These are phyloP conservation scores for Colletotrichum tanaceti DNA, from an alignment of 2,329 filamentous ascomycete genomes.

Conservation along the genomic window DNA sequence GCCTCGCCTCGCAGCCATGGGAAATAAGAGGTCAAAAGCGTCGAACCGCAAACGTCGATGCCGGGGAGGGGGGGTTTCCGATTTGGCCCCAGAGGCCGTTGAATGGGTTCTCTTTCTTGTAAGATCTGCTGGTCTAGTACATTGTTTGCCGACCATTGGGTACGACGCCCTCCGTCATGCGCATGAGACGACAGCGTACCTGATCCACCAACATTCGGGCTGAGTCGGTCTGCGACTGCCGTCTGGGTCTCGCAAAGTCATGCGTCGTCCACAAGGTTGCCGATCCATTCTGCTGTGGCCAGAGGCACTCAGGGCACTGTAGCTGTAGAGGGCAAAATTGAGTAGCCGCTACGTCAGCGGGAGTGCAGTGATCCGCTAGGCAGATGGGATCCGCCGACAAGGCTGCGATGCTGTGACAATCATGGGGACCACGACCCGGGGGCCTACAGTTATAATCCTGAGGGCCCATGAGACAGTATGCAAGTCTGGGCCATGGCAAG, in stretches of 20 bases:
- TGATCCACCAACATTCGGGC: not conserved
- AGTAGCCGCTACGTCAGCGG: constrained; percentile 13
- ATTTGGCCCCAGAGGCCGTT: not conserved
- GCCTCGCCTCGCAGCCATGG: constrained; percentile 29
- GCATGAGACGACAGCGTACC: constrained; percentile 7
- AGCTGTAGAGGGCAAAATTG: not conserved
- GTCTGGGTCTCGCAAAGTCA: not conserved
- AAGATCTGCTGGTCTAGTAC: not conserved
- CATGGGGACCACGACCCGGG: not conserved
- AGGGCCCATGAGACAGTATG: not conserved
- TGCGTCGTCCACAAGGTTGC: constrained; percentile 14
- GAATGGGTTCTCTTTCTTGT: not conserved
- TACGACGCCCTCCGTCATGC: constrained; percentile 9
- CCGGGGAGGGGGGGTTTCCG: constrained; percentile 1
- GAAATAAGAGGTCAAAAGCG: constrained; percentile 38
- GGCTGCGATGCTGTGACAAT: constrained; percentile 24
- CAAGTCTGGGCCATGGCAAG: constrained; percentile 22
- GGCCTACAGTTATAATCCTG: not conserved
- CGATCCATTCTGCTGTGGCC: constrained; percentile 11
- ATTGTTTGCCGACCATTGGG: constrained; percentile 12
- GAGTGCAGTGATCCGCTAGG: not conserved
- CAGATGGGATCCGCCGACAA: not conserved
- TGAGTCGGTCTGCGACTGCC: constrained; percentile 19
- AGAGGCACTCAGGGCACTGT: too few relatives aligned
- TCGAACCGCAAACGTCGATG: constrained; percentile 16